phyloP scores from a whole-genome alignment of 306 rosid genomes.

The Abrus pulchellus region DNA sequence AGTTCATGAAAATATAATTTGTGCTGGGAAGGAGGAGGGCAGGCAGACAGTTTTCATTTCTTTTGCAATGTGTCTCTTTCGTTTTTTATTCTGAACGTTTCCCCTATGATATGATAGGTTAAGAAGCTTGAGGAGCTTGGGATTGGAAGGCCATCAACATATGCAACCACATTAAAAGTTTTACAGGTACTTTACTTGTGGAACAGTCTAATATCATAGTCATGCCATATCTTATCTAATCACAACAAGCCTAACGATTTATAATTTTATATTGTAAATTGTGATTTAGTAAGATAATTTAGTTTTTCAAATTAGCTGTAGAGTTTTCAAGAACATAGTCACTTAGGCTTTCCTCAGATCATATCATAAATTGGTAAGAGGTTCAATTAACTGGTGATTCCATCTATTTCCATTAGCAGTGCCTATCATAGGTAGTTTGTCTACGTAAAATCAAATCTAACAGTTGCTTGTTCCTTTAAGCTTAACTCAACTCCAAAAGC shows the following conservation, averaged over 20 bases:
- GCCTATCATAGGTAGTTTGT: constrained; percentile 3
- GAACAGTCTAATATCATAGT: constrained; percentile 35
- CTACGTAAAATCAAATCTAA: not conserved
- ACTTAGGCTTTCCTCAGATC: constrained; percentile 2
- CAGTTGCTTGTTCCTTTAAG: constrained; percentile 14
- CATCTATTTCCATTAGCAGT: constrained; percentile 33
- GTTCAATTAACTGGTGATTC: constrained; percentile 14
- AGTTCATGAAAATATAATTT: constrained; percentile 26
- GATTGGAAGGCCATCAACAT: constrained; percentile 98
- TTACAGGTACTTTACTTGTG: constrained; percentile 67
- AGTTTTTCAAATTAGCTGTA: constrained; percentile 2
- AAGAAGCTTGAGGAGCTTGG: constrained; percentile 99
- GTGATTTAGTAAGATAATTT: constrained; percentile 21
- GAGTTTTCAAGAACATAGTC: constrained; percentile 25
- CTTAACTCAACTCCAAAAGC: not conserved
- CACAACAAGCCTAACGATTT: constrained; percentile 5
- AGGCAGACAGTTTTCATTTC: constrained; percentile 22
- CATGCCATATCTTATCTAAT: constrained; percentile 17
- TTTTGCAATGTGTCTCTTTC: constrained; percentile 36
- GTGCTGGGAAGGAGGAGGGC: constrained; percentile 23
- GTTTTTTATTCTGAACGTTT: constrained; percentile 34
- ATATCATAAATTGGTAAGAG: constrained; percentile 26
- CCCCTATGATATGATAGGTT: constrained; percentile 61
- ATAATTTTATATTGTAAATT: not conserved
- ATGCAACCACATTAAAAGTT: constrained; percentile 87